A percentile compares a stretch with the other conserved stretches of the same genome.
These are phyloP conservation scores for Golovinomyces cichoracearum DNA, from an alignment of 2,329 filamentous ascomycete genomes.

Conservation along the genomic window DNA sequence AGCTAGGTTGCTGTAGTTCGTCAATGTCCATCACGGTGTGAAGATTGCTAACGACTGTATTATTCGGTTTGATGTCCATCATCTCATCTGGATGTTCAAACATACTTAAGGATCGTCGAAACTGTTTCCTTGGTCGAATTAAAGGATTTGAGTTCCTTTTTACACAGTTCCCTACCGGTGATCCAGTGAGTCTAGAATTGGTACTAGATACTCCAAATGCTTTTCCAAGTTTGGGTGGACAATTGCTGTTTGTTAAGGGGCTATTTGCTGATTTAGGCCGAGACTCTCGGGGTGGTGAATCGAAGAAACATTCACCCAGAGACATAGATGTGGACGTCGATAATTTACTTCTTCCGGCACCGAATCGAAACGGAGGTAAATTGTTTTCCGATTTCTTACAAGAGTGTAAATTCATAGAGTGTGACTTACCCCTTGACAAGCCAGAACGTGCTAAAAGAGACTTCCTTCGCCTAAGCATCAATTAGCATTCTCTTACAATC, in stretches of 20 bases:
- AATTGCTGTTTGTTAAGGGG: conserved; percentile 25
- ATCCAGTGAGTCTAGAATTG: conserved; percentile 39
- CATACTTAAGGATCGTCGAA: conserved; percentile 87
- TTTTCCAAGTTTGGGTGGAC: conserved; percentile 34
- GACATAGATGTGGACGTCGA: conserved; percentile 33
- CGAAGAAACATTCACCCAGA: conserved; percentile 51
- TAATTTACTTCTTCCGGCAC: conserved; percentile 24
- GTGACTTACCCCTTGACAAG: conserved; percentile 47
- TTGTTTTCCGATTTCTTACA: conserved; percentile 37
- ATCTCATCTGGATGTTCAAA: conserved; percentile 79
- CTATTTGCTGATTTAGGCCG: conserved; percentile 34
- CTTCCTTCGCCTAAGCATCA: conserved; percentile 31
- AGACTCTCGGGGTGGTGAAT: conserved; percentile 50
- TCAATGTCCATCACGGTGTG: conserved; percentile 67
- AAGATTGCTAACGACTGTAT: conserved; percentile 29
- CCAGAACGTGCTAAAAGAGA: conserved; percentile 47
- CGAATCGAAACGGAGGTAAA: conserved; percentile 52
- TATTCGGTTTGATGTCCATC: conserved; percentile 47
- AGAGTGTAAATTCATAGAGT: conserved; percentile 39
- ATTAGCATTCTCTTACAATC: conserved; percentile 3
- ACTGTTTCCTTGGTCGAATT: conserved; percentile 59
- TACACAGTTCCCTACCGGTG: conserved; percentile 43
- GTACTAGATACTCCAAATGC: conserved; percentile 32
- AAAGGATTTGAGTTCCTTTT: conserved; percentile 49
- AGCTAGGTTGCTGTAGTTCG: conserved; percentile 41